phyloP scores from a whole-genome alignment of 2,329 filamentous ascomycete species.

The Herpotrichia juniperi region DNA sequence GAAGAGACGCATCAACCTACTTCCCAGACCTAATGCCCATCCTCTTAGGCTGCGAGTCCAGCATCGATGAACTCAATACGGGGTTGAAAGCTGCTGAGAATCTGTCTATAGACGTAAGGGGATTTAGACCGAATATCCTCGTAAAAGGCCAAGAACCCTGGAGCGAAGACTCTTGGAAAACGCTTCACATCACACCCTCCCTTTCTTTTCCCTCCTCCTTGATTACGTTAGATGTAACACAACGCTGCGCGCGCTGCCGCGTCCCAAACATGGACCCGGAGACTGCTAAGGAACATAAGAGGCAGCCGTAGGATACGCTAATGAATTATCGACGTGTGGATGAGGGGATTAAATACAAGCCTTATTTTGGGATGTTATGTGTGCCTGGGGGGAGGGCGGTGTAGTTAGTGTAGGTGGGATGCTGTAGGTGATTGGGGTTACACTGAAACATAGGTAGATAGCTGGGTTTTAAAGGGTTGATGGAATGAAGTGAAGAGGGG shows the following conservation, averaged over 20 bases:
- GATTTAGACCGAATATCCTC: slow-evolving; percentile 69
- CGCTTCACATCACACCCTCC: slow-evolving; percentile 51
- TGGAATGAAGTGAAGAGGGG: no score
- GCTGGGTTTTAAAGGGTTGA: slow-evolving; percentile 4
- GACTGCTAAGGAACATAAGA: slow-evolving; percentile 63
- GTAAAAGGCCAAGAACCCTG: slow-evolving; percentile 62
- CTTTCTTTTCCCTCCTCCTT: slow-evolving; percentile 3
- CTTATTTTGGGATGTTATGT: slow-evolving; percentile 71
- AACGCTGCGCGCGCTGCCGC: slow-evolving; percentile 65
- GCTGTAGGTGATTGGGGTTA: slow-evolving; percentile 64
- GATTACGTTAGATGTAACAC: slow-evolving; percentile 62
- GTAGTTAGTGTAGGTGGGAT: slow-evolving; percentile 63
- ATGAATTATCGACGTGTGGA: slow-evolving; percentile 67
- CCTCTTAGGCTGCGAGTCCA: slow-evolving; percentile 61
- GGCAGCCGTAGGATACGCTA: slow-evolving; percentile 67
- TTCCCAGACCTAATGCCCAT: slow-evolving; percentile 67
- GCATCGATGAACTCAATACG: slow-evolving; percentile 63
- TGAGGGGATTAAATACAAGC: slow-evolving; percentile 66
- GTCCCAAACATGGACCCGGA: slow-evolving; percentile 70
- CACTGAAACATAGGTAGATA: slow-evolving; percentile 62
- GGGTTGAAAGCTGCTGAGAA: slow-evolving; percentile 54
- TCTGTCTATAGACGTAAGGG: slow-evolving; percentile 60
- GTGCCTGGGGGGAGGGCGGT: slow-evolving; percentile 64
- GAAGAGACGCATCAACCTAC: slow-evolving; percentile 59
- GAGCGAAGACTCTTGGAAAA: slow-evolving; percentile 70